Percentiles rank a stretch among this genome's conserved stretches.
phyloP scores from a whole-genome alignment of 352 stramenopile genomes.

The Globisporangium cystogenes region DNA sequence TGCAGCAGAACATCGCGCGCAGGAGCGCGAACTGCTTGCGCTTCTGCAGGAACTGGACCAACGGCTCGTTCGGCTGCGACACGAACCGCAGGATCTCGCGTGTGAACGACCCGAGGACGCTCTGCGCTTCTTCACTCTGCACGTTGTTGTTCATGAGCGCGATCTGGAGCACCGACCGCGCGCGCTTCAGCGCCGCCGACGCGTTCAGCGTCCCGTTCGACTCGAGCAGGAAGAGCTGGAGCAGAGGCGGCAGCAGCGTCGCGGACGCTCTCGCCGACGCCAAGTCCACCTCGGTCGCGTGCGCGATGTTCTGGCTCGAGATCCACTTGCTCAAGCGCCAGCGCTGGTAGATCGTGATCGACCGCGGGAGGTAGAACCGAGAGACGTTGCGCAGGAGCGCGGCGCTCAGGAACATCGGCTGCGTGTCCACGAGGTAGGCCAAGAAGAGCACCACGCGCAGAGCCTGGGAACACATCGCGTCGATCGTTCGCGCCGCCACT shows the following conservation, averaged over 20 bases:
- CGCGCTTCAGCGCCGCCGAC: conserved; percentile 43
- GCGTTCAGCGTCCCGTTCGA: conserved; percentile 46
- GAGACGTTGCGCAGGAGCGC: conserved; percentile 35
- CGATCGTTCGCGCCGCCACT: conserved; percentile 47
- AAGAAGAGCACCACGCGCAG: conserved; percentile 64
- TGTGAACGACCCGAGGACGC: conserved; percentile 45
- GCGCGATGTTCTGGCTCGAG: conserved; percentile 47
- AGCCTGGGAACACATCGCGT: conserved; percentile 56
- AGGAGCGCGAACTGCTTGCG: conserved; percentile 61
- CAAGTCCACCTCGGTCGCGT: conserved; percentile 38
- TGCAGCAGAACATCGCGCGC: conserved; percentile 62
- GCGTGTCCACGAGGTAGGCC: conserved; percentile 52
- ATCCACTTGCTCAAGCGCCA: conserved; percentile 67
- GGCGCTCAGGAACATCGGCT: conserved; percentile 43
- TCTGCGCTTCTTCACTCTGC: conserved; percentile 47
- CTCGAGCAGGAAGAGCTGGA: conserved; percentile 61
- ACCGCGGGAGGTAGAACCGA: conserved; percentile 39
- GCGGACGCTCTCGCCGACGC: conserved; percentile 34
- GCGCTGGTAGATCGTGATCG: conserved; percentile 65
- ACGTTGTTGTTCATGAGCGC: conserved; percentile 32
- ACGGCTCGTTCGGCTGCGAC: conserved; percentile 41
- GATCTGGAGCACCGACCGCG: conserved; percentile 35
- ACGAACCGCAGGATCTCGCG: conserved; percentile 51
- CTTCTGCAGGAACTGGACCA: conserved; percentile 61
- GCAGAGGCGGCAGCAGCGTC: conserved; percentile 44